Conservation (phyloP, 2,329 filamentous ascomycete species). For the Phialocephala sp. region DNA sequence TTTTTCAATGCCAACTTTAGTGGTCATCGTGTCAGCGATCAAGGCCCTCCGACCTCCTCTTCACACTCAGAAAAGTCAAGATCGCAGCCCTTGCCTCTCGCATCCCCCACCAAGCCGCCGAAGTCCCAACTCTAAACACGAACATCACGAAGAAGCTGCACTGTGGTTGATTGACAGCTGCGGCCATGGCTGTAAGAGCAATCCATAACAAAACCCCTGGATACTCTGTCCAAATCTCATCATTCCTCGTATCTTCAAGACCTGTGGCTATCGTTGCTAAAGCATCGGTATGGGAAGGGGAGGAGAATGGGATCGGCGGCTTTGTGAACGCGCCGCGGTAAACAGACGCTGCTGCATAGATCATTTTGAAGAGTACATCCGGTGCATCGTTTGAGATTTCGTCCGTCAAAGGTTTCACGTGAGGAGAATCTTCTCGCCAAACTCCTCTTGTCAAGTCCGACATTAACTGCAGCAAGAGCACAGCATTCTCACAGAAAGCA, state of each 20-base stretch:
- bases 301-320: not conserved
- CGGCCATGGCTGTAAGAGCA: slow-evolving; percentile 3
- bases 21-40: not conserved
- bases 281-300: not conserved
- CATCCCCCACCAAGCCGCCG: slow-evolving; percentile 6
- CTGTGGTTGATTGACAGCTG: not conserved
- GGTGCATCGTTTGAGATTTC: not conserved
- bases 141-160: slow-evolving; percentile 15
- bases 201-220: slow-evolving; percentile 15
- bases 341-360: slow-evolving; percentile 1
- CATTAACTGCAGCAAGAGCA: not conserved
- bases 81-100: slow-evolving; percentile 3
- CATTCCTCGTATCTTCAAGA: not conserved
- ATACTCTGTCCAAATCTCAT: slow-evolving; percentile 11
- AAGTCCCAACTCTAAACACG: slow-evolving; percentile 13
- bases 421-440: not conserved
- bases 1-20: too few species aligned
- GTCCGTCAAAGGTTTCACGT: not conserved
- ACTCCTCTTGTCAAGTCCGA: not conserved
- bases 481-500: not conserved
- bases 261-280: not conserved
- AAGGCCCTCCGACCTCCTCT: slow-evolving; percentile 2
- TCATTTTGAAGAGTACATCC: not conserved
- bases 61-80: slow-evolving; percentile 14
- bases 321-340: slow-evolving; percentile 1